Evolutionary conservation across 208 protist species (phyloP).

Genomic region (Trypanosomatidae sp.): DNA sequence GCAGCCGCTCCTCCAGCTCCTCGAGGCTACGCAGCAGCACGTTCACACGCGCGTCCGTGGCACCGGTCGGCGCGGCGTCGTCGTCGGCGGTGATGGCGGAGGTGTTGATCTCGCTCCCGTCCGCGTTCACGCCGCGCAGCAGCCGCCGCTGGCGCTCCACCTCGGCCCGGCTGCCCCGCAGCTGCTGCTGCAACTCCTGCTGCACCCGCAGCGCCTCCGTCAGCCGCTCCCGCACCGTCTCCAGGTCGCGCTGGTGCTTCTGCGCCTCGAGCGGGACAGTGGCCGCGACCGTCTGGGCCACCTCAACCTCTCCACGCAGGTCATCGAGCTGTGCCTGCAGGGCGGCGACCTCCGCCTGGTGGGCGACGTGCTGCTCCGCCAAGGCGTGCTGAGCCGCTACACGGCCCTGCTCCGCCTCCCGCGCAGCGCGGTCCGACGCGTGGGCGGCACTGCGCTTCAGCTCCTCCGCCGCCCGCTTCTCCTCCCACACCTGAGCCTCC

Average conservation of each 20-base stretch:
- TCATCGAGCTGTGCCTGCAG: conserved; percentile 32
- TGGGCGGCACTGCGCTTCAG: conserved; percentile 17
- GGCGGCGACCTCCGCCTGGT: conserved; percentile 25
- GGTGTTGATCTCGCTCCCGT: neutral
- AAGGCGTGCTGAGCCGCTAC: conserved; percentile 22
- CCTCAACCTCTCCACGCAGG: conserved; percentile 37
- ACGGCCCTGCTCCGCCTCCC: conserved; percentile 30
- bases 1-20: conserved; percentile 34
- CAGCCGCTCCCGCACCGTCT: conserved; percentile 41
- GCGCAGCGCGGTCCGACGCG: conserved; percentile 23
- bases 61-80: neutral
- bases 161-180: conserved; percentile 29
- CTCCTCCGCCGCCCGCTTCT: conserved; percentile 16
- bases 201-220: conserved; percentile 36
- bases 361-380: conserved; percentile 22
- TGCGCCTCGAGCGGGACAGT: conserved; percentile 42
- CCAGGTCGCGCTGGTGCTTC: conserved; percentile 40
- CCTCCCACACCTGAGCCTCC: conserved; percentile 20
- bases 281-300: conserved; percentile 51
- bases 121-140: conserved; percentile 13
- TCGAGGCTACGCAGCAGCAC: conserved; percentile 41
- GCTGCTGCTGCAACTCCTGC: conserved; percentile 31
- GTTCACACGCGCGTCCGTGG: conserved; percentile 44
- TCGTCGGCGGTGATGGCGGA: neutral
- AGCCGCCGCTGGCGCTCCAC: conserved; percentile 27